Evolutionary conservation across 176 grass and related monocot species (phyloP).

Genomic region (Miscanthus lutarioriparius): DNA sequence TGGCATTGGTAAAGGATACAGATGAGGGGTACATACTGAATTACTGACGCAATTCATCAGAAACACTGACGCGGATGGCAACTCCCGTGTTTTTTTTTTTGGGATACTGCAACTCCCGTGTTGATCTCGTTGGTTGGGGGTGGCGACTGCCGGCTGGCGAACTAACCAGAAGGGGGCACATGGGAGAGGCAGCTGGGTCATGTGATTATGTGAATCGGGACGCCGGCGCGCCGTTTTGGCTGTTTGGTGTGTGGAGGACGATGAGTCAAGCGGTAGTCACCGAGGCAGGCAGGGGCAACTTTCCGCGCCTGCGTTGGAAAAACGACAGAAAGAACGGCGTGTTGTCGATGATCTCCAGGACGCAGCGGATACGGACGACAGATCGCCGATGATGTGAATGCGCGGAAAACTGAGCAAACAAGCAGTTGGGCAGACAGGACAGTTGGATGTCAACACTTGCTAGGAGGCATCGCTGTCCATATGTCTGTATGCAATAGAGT

Average conservation of each 20-base stretch:
- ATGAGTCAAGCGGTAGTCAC: background rate
- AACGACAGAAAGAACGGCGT: background rate
- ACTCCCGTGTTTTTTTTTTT: background rate
- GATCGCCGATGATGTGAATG: background rate
- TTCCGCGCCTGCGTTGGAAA: background rate
- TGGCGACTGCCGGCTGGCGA: background rate
- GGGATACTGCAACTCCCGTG: background rate
- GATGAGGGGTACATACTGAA: background rate
- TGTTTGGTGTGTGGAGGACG: background rate
- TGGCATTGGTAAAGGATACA: background rate
- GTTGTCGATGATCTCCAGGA: background rate
- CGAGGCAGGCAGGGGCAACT: background rate
- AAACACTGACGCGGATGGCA: background rate
- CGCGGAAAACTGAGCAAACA: background rate
- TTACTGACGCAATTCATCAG: background rate
- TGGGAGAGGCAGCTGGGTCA: background rate
- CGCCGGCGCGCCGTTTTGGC: background rate
- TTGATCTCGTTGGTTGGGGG: background rate
- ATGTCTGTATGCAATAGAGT: background rate
- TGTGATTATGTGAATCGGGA: background rate
- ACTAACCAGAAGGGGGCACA: background rate
- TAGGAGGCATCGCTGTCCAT: background rate
- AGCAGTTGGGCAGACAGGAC: background rate
- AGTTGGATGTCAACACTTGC: background rate
- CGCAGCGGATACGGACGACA: background rate